Conservation (phyloP, 306 rosid genomes). For the Quercus rubra region DNA sequence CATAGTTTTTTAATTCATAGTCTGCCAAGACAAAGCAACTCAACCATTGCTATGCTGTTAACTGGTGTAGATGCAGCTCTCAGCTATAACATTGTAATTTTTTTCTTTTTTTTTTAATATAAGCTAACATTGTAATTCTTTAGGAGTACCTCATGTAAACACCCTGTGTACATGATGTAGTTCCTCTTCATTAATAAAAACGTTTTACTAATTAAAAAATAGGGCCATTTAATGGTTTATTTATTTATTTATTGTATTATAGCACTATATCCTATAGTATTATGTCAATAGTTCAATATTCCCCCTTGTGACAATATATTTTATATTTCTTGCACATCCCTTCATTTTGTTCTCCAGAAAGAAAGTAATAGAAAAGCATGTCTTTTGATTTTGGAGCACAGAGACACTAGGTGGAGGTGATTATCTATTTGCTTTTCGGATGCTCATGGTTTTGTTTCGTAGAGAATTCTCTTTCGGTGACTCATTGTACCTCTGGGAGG, state of each 20-base stretch:
- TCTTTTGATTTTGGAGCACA: constrained; percentile 46
- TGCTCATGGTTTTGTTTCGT: constrained; percentile 98
- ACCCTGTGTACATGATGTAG: no score
- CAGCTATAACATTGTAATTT: no score
- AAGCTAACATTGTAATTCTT: not conserved
- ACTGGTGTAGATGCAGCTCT: not conserved
- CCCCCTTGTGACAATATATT: not conserved
- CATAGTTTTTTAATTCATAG: not conserved
- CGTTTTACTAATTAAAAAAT: no score
- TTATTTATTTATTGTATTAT: not conserved
- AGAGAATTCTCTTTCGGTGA: constrained; percentile 98
- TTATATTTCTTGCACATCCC: constrained; percentile 13
- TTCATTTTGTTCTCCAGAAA: constrained; percentile 16
- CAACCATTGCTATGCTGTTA: not conserved
- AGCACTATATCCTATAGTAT: not conserved
- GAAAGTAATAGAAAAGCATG: constrained; percentile 22
- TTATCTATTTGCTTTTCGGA: constrained; percentile 95
- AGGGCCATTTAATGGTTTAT: not conserved
- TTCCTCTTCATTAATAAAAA: no score
- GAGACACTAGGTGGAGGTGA: constrained; percentile 97
- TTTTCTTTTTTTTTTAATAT: no score
- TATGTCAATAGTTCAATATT: constrained; percentile 9
- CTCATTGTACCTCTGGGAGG: constrained; percentile 99
- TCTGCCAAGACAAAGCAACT: not conserved
- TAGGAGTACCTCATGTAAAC: no score